phyloP scores from a whole-genome alignment of 2,329 filamentous ascomycete genomes.

The Cladosporium cucumerinum region DNA sequence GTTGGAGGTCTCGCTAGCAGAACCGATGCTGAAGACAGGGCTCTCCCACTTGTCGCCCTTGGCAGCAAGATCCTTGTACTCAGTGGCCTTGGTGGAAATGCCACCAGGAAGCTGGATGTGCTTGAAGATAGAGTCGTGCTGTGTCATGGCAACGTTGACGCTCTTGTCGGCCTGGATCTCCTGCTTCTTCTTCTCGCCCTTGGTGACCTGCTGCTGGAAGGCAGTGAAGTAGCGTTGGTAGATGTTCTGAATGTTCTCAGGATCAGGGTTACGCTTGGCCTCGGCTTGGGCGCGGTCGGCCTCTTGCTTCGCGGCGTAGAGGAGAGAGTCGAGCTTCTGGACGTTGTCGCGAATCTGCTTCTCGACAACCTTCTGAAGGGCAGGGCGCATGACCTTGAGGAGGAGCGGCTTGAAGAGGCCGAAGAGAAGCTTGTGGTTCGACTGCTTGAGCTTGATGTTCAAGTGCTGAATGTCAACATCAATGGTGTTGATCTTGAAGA shows the following conservation, averaged over 20 bases:
- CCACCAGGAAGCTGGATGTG: conserved; percentile 80
- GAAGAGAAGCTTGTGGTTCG: conserved; percentile 91
- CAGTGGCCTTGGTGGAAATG: conserved; percentile 88
- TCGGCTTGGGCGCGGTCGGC: conserved; percentile 69
- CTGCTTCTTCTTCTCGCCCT: conserved; percentile 76
- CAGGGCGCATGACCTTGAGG: conserved; percentile 78
- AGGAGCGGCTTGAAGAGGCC: conserved; percentile 80
- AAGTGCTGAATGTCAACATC: conserved; percentile 36
- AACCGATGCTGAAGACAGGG: conserved; percentile 85
- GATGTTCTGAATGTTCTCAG: conserved; percentile 73
- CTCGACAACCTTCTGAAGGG: conserved; percentile 81
- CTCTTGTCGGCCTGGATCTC: conserved; percentile 59
- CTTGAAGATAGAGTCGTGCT: conserved; percentile 90
- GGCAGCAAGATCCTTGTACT: conserved; percentile 81
- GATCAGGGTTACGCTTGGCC: conserved; percentile 59
- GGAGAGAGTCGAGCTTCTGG: conserved; percentile 66
- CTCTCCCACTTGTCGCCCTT: conserved; percentile 95
- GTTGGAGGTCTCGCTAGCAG: conserved; percentile 66
- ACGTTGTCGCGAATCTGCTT: conserved; percentile 84
- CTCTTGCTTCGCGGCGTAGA: conserved; percentile 78
- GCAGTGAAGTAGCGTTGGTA: conserved; percentile 81
- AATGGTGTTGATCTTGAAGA: conserved; percentile 89
- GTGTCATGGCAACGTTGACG: conserved; percentile 79
- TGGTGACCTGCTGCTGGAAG: conserved; percentile 67
- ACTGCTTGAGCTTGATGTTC: conserved; percentile 83